Conservation (phyloP, 805 yeast genomes). For the Yarrowia osloensis region DNA sequence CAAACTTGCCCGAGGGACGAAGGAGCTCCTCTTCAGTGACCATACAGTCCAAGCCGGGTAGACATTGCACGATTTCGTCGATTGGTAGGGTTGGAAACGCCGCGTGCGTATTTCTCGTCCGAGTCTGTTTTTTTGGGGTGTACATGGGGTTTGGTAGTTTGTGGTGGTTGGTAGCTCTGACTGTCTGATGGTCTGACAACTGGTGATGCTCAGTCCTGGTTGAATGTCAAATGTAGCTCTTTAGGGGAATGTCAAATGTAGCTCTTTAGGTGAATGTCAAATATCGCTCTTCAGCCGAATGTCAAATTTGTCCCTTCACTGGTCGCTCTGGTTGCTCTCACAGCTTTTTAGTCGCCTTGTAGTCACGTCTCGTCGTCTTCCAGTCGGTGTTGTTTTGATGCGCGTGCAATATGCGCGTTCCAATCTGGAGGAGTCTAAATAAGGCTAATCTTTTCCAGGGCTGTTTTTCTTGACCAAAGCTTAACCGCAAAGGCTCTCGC, state of each 20-base stretch:
- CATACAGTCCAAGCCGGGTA: constrained; percentile 15
- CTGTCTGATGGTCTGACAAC: too few relatives aligned
- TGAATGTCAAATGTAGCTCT: too few relatives aligned
- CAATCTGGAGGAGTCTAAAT: neutral
- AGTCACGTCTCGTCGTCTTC: too few relatives aligned
- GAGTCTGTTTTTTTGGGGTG: constrained; percentile 8
- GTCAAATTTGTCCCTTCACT: too few relatives aligned
- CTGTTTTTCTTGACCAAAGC: neutral
- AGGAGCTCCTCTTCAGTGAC: constrained; percentile 10
- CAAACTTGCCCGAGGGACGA: constrained; percentile 5
- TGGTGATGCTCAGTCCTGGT: too few relatives aligned
- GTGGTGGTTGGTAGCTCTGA: too few relatives aligned
- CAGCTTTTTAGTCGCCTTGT: too few relatives aligned
- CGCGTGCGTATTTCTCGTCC: constrained; percentile 5
- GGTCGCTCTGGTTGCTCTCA: too few relatives aligned
- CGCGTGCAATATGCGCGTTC: constrained; percentile 19
- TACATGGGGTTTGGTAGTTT: neutral
- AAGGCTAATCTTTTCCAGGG: neutral
- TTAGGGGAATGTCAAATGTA: too few relatives aligned
- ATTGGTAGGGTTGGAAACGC: constrained; percentile 24
- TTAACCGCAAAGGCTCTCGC: neutral
- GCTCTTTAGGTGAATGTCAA: too few relatives aligned
- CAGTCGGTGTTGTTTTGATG: constrained; percentile 11
- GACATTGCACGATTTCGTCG: constrained; percentile 19
- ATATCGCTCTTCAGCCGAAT: too few relatives aligned